Conservation (phyloP, 306 rosid genomes). For the Vigna nakashimae region DNA sequence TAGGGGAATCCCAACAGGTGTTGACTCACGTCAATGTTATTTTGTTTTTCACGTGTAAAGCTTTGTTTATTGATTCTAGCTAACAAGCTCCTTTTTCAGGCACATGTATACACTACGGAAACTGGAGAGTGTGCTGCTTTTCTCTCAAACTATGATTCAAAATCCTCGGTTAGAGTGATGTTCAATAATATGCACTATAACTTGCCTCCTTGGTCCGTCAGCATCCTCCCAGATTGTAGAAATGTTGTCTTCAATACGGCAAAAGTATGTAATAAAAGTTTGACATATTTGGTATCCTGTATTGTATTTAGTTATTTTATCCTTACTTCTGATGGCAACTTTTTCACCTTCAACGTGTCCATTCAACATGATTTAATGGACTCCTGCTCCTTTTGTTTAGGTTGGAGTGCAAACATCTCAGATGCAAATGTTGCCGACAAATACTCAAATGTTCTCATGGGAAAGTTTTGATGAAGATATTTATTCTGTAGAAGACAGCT, state of each 20-base stretch:
- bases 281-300: slow-evolving; percentile 1
- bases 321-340: not conserved
- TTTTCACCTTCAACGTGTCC: slow-evolving; percentile 15
- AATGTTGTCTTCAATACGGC: slow-evolving; percentile 84
- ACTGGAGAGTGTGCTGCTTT: slow-evolving; percentile 82
- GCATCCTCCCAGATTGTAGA: slow-evolving; percentile 87
- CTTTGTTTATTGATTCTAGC: slow-evolving; percentile 36
- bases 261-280: slow-evolving; percentile 54
- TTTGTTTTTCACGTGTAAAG: slow-evolving; percentile 11
- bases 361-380: slow-evolving; percentile 23
- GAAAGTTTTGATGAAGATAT: slow-evolving; percentile 77
- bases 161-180: slow-evolving; percentile 70
- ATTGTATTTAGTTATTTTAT: slow-evolving; percentile 9
- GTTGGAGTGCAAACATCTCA: slow-evolving; percentile 93
- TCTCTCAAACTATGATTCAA: slow-evolving; percentile 71
- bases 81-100: slow-evolving; percentile 50
- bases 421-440: slow-evolving; percentile 80
- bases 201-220: slow-evolving; percentile 89
- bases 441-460: slow-evolving; percentile 61
- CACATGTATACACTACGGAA: slow-evolving; percentile 73
- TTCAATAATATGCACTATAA: slow-evolving; percentile 85
- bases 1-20: slow-evolving; percentile 83
- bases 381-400: slow-evolving; percentile 42
- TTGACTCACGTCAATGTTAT: slow-evolving; percentile 21
- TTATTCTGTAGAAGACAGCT: slow-evolving; percentile 66